A percentile compares a stretch with the other conserved stretches of the same genome.
Evolutionary conservation across 1,139 yeast genomes (phyloP).

Genomic region (Candida tropicalis): DNA sequence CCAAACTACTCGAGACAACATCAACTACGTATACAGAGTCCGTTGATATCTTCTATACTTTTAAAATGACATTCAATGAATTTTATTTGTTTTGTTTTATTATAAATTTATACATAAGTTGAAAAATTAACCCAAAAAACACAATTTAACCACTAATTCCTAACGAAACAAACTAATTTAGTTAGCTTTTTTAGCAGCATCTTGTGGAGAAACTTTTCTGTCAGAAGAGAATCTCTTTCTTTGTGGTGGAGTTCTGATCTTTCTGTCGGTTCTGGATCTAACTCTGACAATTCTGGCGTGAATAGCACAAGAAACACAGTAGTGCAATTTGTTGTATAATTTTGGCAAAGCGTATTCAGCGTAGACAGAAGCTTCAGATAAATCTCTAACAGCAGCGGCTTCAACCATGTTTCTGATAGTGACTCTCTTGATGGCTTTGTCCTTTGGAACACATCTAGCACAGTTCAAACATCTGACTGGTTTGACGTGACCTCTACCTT

Average conservation of each 20-base stretch:
- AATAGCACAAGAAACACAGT: slow-evolving; percentile 99
- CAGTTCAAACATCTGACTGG: slow-evolving; percentile 99
- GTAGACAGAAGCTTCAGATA: slow-evolving; percentile 99
- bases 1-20: too few relatives aligned
- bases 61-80: slow-evolving; percentile 3
- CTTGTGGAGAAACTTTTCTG: slow-evolving; percentile 95
- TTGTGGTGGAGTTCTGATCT: slow-evolving; percentile 98
- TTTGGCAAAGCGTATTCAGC: slow-evolving; percentile 99
- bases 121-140: slow-evolving; percentile 5
- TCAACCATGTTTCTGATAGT: slow-evolving; percentile 99
- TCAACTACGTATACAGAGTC: too few relatives aligned
- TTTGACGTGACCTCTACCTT: slow-evolving; percentile 99
- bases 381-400: slow-evolving; percentile 99
- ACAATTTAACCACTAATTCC: slow-evolving; percentile 2
- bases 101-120: slow-evolving; percentile 10
- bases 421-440: slow-evolving; percentile 99
- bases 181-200: slow-evolving; percentile 92
- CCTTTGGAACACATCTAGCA: slow-evolving; percentile 99
- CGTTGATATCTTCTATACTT: too few relatives aligned
- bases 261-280: slow-evolving; percentile 98
- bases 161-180: slow-evolving; percentile 8
- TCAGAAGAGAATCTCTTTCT: slow-evolving; percentile 98
- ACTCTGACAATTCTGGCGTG: slow-evolving; percentile 99
- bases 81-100: slow-evolving; percentile 6
- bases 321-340: slow-evolving; percentile 99